Conservation (phyloP, 1,284 basidiomycete species). For the Mycosarcoma maydis region DNA sequence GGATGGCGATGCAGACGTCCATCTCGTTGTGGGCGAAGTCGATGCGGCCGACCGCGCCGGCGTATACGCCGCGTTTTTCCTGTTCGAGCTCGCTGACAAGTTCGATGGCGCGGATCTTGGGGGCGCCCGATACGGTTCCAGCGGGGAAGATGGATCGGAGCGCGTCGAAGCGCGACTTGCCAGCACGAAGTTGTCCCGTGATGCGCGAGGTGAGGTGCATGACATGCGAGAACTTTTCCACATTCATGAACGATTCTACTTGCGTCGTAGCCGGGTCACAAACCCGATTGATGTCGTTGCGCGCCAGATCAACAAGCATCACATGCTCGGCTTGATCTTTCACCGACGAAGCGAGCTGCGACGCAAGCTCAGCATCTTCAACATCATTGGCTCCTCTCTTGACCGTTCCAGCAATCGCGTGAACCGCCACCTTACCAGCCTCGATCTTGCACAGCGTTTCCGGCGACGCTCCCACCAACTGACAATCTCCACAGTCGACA, state of each 20-base stretch:
- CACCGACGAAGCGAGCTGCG: slow-evolving; percentile 80
- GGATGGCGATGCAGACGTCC: slow-evolving; percentile 98
- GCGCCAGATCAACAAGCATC: slow-evolving; percentile 97
- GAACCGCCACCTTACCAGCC: slow-evolving; percentile 85
- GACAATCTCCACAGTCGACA: slow-evolving; percentile 83
- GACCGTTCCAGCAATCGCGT: slow-evolving; percentile 96
- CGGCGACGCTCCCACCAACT: slow-evolving; percentile 95
- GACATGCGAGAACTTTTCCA: slow-evolving; percentile 98
- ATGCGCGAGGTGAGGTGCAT: slow-evolving; percentile 97
- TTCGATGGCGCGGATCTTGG: slow-evolving; percentile 98
- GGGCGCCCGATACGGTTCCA: slow-evolving; percentile 98
- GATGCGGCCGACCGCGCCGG: slow-evolving; percentile 95
- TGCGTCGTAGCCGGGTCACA: slow-evolving; percentile 94
- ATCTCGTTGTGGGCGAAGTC: slow-evolving; percentile 94
- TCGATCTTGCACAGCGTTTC: slow-evolving; percentile 98
- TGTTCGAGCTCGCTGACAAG: slow-evolving; percentile 86
- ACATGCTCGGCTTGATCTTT: slow-evolving; percentile 99
- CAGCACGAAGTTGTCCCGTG: slow-evolving; percentile 84
- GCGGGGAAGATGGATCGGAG: slow-evolving; percentile 99
- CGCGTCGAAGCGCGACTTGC: slow-evolving; percentile 90
- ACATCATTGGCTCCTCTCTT: slow-evolving; percentile 74
- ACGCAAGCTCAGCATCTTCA: slow-evolving; percentile 85
- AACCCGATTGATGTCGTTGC: slow-evolving; percentile 99
- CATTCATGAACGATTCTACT: slow-evolving; percentile 91
- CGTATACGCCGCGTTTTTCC: slow-evolving; percentile 92